Base-by-base conservation (phyloP, 2,329 filamentous ascomycete genomes). In the Mariannaea sp. region DNA sequence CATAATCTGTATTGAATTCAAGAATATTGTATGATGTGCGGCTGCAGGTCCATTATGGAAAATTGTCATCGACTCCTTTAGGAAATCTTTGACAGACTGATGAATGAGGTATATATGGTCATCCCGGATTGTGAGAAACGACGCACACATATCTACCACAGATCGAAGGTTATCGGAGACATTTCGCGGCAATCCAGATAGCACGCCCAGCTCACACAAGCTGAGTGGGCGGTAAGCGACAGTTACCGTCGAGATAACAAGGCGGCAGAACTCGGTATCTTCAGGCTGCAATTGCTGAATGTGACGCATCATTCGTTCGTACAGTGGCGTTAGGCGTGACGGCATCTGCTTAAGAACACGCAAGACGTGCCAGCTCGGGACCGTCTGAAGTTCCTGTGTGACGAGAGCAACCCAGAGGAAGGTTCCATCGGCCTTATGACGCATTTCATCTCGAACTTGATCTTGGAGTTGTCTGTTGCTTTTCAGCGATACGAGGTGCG, bases 41-140 rank as follows among this genome's bases (percentile, higher is more conserved):
- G 59, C 19, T 19, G 41, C 35, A 4, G 43, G 29, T 2, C 72
- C 68, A 26, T 13, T 36, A 9, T 68, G 68, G 30, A 75, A 72
- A 2, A 76, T 61, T 7, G 53, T 32, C 8, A 40, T 13, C 2
- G 44, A 43, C 36, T 54, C 61, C 3, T 64, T 29, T 0, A 80
- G 48, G 55, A 67, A 75, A 17, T 78, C 75, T 55, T 75, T 76
- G 1, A 72, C 76, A 1, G 74, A 77, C 50, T 76, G 70, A 53
- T 78, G 74, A 1, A 78, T 67, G 55, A 76, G 69, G 29, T 63
- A 71, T 9, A 77, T 35, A 3, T 24, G 54, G 4, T 44, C 49
- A 3, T 70, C 52, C 24, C 62, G 62, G 32, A 73, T 14, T 2
- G 67, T 73, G 1, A 77, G 59, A 48, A 77, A 74, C 10, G 71